Evolutionary conservation across 495 filamentous ascomycete genomes (phyloP), one percentile per base, ranked within the genome.

Genomic region (Penicillium cinerascens): DNA sequence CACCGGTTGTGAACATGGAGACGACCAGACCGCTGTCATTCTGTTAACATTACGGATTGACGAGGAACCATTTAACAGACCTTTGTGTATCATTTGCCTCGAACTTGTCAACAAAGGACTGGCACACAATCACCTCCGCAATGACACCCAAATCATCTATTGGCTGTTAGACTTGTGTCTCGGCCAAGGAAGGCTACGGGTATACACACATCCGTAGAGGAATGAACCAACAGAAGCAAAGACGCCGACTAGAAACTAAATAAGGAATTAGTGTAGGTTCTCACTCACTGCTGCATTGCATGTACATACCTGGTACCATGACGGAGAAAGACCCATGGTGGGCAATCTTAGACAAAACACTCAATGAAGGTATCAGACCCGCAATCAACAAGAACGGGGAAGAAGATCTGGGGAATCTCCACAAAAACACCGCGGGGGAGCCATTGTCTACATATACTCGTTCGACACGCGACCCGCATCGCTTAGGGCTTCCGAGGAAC

Each of bases 141-240:
- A 85, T 83, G 17, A 85, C 81, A 71, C 82, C 82, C 47, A 73
- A 51, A 62, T 76, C 73, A 59, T 76, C 70, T 74, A 49, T 23
- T n/a, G 13, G 11, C 29, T 51, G 37, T 66, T 49, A 58, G 57
- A 33, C 3, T 18, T 41, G 13, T 25, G 22, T 33, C 18, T 20
- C 22, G 3, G 16, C 1, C 37, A 8, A 13, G 20, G n/a, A 13
- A 23, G 0, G 21, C 2, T 27, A 15, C 18, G 10, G 22, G 37
- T 6, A 1, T 38, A 65, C 70, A 36, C 53, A 74, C 70, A 82
- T 57, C 82, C 82, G 63, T 72, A 86, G 23, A 83, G 75, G 52
- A 84, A 77, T 16, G 79, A 82, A 42, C 82, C 82, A 27, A 84
- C 66, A 6, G 81, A 83, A 65, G 82, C 82, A 63, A 85, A 85